Percentiles rank a stretch among this genome's conserved stretches.
Evolutionary conservation across 2,329 filamentous ascomycete species (phyloP).

Genomic region (Conoideocrella luteorostrata): DNA sequence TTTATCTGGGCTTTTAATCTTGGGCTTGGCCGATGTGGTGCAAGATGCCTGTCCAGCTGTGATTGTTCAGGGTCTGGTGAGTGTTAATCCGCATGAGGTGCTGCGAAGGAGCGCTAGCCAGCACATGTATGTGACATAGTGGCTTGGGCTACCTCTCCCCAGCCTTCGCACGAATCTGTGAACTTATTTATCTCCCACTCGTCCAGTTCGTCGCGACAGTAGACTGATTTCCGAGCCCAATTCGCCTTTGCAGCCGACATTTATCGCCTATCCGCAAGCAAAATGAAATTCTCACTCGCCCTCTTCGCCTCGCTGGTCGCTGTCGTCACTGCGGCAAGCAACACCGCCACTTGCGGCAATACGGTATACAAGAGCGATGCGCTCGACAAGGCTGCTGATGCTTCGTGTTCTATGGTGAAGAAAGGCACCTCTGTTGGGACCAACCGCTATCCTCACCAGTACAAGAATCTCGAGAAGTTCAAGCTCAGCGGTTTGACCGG

Average conservation of each 20-base stretch:
- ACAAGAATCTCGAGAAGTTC: constrained; percentile 59
- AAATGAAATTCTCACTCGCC: constrained; percentile 7
- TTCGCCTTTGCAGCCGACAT: too few relatives aligned
- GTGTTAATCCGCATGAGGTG: too few relatives aligned
- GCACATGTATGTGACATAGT: not conserved
- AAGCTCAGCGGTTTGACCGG: constrained; percentile 46
- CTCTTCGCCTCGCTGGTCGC: constrained; percentile 11
- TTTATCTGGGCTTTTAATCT: not conserved
- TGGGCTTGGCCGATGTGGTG: not conserved
- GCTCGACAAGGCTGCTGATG: constrained; percentile 41
- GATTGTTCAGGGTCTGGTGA: too few relatives aligned
- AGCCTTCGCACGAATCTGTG: too few relatives aligned
- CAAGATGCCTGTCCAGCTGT: not conserved
- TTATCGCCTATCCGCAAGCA: not conserved
- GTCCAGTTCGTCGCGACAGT: not conserved
- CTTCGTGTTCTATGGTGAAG: constrained; percentile 45
- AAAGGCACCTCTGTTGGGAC: constrained; percentile 29
- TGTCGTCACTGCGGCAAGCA: constrained; percentile 9
- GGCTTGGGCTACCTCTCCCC: not conserved
- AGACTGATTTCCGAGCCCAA: not conserved
- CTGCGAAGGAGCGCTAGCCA: not conserved
- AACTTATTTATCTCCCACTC: too few relatives aligned
- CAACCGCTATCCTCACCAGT: constrained; percentile 47
- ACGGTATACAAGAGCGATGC: constrained; percentile 39
- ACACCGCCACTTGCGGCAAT: constrained; percentile 43